Percentiles rank a stretch among this genome's conserved stretches.
Conservation (phyloP, 1,284 basidiomycete species). For the Pseudozyma flocculosa region DNA sequence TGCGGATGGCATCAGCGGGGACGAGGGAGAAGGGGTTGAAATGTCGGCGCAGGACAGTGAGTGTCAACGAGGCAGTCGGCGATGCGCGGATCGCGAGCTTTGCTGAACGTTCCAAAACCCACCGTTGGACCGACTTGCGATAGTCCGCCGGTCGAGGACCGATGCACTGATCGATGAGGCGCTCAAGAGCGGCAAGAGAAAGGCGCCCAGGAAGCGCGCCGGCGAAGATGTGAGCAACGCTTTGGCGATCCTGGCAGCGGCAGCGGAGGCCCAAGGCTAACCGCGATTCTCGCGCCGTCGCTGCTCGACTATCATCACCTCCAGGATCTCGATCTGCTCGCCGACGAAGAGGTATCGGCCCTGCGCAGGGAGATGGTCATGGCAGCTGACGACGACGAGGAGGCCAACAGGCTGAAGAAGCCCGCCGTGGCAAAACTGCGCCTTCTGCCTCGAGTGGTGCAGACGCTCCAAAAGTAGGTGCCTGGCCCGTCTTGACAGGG, state of each 20-base stretch:
- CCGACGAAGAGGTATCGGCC: constrained; percentile 85
- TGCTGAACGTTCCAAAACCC: no score
- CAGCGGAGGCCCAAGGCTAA: background rate
- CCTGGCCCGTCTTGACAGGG: no score
- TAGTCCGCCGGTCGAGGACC: constrained; percentile 21
- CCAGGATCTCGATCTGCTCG: constrained; percentile 74
- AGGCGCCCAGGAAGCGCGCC: constrained; percentile 34
- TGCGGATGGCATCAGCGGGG: constrained; percentile 6
- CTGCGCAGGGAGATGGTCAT: constrained; percentile 81
- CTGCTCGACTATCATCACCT: no score
- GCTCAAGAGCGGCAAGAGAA: constrained; percentile 29
- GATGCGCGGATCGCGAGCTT: no score
- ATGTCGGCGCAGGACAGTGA: constrained; percentile 35
- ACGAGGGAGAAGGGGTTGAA: constrained; percentile 21
- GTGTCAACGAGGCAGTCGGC: no score
- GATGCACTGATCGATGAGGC: constrained; percentile 38
- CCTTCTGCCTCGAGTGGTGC: constrained; percentile 82
- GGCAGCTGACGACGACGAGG: constrained; percentile 82
- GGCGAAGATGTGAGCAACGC: constrained; percentile 22
- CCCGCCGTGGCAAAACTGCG: constrained; percentile 84
- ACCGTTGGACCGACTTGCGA: background rate
- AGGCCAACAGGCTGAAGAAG: constrained; percentile 76
- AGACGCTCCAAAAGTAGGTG: constrained; percentile 87
- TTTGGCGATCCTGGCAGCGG: no score
- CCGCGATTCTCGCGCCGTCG: no score